Conservation (phyloP, 2,329 filamentous ascomycete species). For the Daldinia sp. region DNA sequence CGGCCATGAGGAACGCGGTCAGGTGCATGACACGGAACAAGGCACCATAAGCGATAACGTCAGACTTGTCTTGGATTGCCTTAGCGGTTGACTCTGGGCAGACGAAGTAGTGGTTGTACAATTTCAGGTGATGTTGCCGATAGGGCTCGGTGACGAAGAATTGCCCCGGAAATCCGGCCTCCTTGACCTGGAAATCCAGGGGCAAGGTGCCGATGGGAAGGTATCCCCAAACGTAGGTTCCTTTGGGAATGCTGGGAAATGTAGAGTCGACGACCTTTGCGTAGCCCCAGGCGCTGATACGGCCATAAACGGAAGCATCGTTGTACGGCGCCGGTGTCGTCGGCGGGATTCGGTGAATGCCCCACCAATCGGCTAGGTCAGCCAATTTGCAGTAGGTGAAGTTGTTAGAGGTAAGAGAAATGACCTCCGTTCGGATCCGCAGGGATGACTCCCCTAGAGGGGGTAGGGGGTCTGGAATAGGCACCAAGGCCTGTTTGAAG, state of each 20-base stretch:
- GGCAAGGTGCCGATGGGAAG: slow-evolving; percentile 57
- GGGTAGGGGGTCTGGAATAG: slow-evolving; percentile 45
- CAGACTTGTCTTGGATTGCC: slow-evolving; percentile 35
- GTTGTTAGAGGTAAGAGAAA: slow-evolving; percentile 54
- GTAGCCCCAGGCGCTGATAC: slow-evolving; percentile 63
- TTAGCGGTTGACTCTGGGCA: slow-evolving; percentile 10
- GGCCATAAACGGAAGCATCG: slow-evolving; percentile 57
- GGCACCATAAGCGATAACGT: slow-evolving; percentile 45
- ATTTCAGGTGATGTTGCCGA: slow-evolving; percentile 53
- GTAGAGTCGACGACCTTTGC: slow-evolving; percentile 58
- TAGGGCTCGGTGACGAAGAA: slow-evolving; percentile 55
- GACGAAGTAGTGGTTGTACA: slow-evolving; percentile 60
- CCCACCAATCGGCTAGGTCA: slow-evolving; percentile 55
- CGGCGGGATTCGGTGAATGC: slow-evolving; percentile 57
- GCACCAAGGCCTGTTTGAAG: slow-evolving; percentile 48
- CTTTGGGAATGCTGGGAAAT: slow-evolving; percentile 50
- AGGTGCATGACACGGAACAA: slow-evolving; percentile 47
- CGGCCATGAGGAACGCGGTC: slow-evolving; percentile 51
- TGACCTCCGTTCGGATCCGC: slow-evolving; percentile 47
- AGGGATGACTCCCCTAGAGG: slow-evolving; percentile 49
- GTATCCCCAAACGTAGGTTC: slow-evolving; percentile 57
- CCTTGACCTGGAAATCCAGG: slow-evolving; percentile 54
- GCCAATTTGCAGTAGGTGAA: slow-evolving; percentile 52
- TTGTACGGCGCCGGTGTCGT: slow-evolving; percentile 52
- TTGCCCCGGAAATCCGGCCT: slow-evolving; percentile 47